Percentiles rank a stretch among this genome's conserved stretches.
These are phyloP conservation scores for Tylopilus plumbeoviolaceoides DNA, from an alignment of 768 basidiomycete species.

Conservation along the genomic window DNA sequence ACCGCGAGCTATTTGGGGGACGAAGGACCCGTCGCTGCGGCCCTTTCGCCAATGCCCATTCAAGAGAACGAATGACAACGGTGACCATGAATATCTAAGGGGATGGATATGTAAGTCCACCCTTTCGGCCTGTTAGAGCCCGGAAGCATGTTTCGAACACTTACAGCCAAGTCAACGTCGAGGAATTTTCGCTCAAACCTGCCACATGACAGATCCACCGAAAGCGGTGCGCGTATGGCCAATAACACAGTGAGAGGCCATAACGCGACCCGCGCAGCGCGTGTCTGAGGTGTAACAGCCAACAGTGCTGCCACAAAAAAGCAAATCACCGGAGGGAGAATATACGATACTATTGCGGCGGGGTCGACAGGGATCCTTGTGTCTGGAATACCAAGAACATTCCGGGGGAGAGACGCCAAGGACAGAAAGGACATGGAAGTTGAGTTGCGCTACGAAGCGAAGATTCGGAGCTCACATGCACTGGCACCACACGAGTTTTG, in stretches of 20 bases:
- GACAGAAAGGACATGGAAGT: background rate
- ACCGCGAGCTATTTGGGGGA: background rate
- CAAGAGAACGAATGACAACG: background rate
- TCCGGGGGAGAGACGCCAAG: background rate
- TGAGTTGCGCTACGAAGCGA: too few relatives aligned
- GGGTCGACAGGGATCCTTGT: background rate
- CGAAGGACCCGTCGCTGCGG: too few relatives aligned
- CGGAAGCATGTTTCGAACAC: background rate
- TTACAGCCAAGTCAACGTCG: background rate
- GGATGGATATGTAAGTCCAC: background rate
- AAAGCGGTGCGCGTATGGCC: background rate
- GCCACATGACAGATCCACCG: background rate
- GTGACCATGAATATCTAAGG: background rate
- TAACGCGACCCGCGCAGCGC: background rate
- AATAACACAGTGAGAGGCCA: background rate
- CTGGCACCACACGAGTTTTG: too few relatives aligned
- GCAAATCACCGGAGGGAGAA: background rate
- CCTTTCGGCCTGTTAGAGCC: too few relatives aligned
- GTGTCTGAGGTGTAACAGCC: background rate
- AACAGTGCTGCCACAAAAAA: background rate
- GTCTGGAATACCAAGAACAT: background rate
- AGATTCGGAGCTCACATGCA: too few relatives aligned
- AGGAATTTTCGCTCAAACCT: background rate
- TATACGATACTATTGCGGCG: background rate
- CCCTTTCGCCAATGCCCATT: background rate